Base-by-base conservation (phyloP, 2,329 filamentous ascomycete genomes). In the Cercospora zeae-maydis region DNA sequence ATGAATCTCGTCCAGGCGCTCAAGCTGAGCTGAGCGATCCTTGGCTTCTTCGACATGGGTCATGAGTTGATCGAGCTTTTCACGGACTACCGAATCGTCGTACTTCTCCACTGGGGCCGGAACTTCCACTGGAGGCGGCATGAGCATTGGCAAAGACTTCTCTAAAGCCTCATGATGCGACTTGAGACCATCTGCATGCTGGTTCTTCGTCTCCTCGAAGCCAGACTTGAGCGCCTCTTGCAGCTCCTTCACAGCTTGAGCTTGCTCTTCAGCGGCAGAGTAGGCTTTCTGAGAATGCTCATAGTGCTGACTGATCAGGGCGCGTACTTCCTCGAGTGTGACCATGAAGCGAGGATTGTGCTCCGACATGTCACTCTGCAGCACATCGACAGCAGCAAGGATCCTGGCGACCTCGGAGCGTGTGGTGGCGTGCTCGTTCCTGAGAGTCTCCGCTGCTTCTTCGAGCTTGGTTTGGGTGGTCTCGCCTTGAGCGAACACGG, bases 301-400 rank as follows among this genome's bases (percentile, higher is more conserved):
- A 71, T 90, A 96, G 74, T 98, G 93, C 73, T 96, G 86, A 24
- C 87, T 89, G 59, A 96, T 90, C 24, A 96, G 83, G 7, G 86
- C 81, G 39, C 96, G 82, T n/a, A 98, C 87, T 71, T 97, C 91
- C 70, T 92, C 89, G 67, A 99, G 86, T 0, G 90, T 86, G 58
- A 93, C 88, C 62, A 97, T 84, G 68, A 98, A 90, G 78, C 96
- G 90, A 1, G 95, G 95, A 70, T 97, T 89, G 67, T 89, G 89
- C 74, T 97, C 92, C 8, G 84, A 85, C 31, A 96, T 84, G 62
- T 95, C 87, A 63, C 84, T 88, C 72, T 96, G 90, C 1, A 98
- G 80, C 24, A 86, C 87, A 68, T 90, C 88, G 14, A 96, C 87
- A 7, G 86, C 86, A 61, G 84, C 84, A 37, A 92, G 80, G 10